Conservation (phyloP, 768 basidiomycete genomes). For the Lactifluus piperatus region DNA sequence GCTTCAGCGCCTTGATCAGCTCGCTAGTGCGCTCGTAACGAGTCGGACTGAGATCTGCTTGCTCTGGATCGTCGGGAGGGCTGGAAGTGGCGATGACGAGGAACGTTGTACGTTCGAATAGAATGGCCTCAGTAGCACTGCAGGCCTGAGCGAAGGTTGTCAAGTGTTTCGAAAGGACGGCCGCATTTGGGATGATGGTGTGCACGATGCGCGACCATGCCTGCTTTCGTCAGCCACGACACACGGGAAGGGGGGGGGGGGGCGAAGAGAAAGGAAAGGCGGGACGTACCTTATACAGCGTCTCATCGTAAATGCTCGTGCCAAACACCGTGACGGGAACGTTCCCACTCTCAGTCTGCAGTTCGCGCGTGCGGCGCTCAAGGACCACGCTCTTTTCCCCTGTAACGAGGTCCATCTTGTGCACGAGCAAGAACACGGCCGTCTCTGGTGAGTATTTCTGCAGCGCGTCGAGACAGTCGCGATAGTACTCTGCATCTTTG, state of each 20-base stretch:
- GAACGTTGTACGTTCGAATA: conserved; percentile 97
- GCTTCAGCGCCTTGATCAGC: conserved; percentile 92
- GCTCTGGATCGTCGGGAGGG: conserved; percentile 33
- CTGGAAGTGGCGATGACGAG: conserved; percentile 88
- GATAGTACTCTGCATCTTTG: conserved; percentile 88
- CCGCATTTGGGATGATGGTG: conserved; percentile 84
- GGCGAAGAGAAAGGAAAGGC: not conserved
- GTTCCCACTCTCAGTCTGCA: conserved; percentile 59
- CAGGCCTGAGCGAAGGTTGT: conserved; percentile 80
- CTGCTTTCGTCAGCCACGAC: conserved; percentile 33
- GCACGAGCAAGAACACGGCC: conserved; percentile 80
- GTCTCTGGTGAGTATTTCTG: conserved; percentile 74
- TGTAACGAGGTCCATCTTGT: conserved; percentile 95
- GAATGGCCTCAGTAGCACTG: conserved; percentile 85
- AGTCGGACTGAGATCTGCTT: conserved; percentile 47
- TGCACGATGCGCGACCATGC: conserved; percentile 99
- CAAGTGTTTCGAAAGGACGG: conserved; percentile 81
- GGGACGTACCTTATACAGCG: conserved; percentile 72
- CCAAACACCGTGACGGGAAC: conserved; percentile 66
- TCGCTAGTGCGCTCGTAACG: conserved; percentile 86
- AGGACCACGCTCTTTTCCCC: conserved; percentile 52
- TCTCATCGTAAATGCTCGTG: conserved; percentile 97
- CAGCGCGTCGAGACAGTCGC: conserved; percentile 81
- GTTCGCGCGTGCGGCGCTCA: conserved; percentile 63
- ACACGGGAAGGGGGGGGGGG: not conserved